Evolutionary conservation across 148 eudicot species (phyloP).

Genomic region (Vaccinium myrtillus): DNA sequence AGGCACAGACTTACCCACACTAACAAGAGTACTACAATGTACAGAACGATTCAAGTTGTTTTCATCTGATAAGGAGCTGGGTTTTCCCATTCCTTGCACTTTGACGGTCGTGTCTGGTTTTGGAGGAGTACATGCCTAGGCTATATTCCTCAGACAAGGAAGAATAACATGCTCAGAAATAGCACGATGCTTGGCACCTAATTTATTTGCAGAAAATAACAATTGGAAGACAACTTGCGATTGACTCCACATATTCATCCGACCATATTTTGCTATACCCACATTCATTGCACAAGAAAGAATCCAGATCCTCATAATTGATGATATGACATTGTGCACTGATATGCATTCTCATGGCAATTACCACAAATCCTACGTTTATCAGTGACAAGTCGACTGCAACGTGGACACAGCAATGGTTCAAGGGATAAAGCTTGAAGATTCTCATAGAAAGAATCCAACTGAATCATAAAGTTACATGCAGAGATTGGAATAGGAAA

Average conservation of each 20-base stretch:
- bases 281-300: constrained; percentile 97
- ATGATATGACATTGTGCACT: constrained; percentile 98
- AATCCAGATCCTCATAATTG: constrained; percentile 95
- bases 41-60: constrained; percentile 40
- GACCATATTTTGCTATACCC: constrained; percentile 98
- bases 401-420: constrained; percentile 95
- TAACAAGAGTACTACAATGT: constrained; percentile 35
- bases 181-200: constrained; percentile 95
- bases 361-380: constrained; percentile 94
- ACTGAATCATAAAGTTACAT: constrained; percentile 98
- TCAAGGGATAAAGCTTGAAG: constrained; percentile 98
- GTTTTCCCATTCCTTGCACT: constrained; percentile 52
- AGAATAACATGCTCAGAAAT: constrained; percentile 97
- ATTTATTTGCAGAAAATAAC: constrained; percentile 84
- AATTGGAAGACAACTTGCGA: constrained; percentile 91
- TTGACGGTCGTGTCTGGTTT: constrained; percentile 80
- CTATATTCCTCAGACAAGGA: constrained; percentile 91
- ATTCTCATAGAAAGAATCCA: constrained; percentile 97
- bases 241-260: constrained; percentile 97
- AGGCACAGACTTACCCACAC: constrained; percentile 52
- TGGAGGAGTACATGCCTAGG: constrained; percentile 98
- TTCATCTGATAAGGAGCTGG: constrained; percentile 51
- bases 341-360: constrained; percentile 99
- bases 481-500: constrained; percentile 98
- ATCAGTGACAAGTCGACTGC: constrained; percentile 96